Conservation (phyloP, 768 basidiomycete species). For the Coprinopsis cinerea region DNA sequence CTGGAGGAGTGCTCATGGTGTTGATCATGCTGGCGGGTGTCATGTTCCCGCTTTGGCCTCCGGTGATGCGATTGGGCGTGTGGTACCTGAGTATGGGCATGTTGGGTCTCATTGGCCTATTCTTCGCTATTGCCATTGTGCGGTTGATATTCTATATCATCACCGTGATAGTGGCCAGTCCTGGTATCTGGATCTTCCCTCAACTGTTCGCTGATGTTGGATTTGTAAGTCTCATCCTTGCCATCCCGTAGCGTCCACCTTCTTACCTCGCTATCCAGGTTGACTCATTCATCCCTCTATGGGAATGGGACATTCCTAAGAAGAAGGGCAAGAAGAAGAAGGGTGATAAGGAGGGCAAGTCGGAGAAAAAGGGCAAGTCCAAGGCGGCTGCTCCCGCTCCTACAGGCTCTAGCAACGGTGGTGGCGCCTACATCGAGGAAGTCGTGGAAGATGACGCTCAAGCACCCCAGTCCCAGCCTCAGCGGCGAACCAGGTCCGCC, state of each 20-base stretch:
- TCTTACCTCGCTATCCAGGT: constrained; percentile 46
- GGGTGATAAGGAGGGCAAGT: constrained; percentile 38
- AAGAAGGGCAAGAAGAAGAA: constrained; percentile 69
- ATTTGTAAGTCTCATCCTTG: constrained; percentile 62
- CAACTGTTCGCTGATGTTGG: constrained; percentile 97
- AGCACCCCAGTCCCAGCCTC: background rate
- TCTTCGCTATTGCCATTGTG: constrained; percentile 87
- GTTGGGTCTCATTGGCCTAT: constrained; percentile 81
- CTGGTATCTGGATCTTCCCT: constrained; percentile 99
- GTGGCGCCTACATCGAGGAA: constrained; percentile 42
- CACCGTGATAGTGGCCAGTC: constrained; percentile 78
- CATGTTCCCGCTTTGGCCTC: constrained; percentile 99
- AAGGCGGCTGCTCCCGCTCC: constrained; percentile 30
- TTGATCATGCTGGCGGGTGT: constrained; percentile 90
- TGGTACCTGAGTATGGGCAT: constrained; percentile 92
- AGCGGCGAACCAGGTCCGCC: background rate
- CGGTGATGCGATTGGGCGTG: constrained; percentile 85
- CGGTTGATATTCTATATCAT: constrained; percentile 91
- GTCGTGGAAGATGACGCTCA: constrained; percentile 37
- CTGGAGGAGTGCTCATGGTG: constrained; percentile 89
- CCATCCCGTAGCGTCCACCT: background rate
- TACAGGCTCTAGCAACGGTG: constrained; percentile 28
- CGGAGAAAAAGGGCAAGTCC: constrained; percentile 32
- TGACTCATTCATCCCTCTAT: constrained; percentile 93
- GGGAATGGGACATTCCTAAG: constrained; percentile 94